Conservation (phyloP, 2,329 filamentous ascomycete genomes). For the Alternaria sp. region DNA sequence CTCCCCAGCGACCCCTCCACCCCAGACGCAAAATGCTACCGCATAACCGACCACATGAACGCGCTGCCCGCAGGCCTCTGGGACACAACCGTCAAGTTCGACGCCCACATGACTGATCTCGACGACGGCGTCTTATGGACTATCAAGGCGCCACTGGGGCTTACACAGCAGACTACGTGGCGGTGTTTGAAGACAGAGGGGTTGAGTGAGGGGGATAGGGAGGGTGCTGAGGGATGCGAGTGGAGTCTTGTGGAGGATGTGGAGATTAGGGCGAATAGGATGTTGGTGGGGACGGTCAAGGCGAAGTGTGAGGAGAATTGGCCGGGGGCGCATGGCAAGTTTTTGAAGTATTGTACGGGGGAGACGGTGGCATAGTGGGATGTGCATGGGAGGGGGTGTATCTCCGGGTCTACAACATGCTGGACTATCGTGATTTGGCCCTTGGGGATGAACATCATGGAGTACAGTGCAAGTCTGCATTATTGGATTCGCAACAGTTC, state of each 20-base stretch:
- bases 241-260: slow-evolving; percentile 47
- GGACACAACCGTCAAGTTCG: slow-evolving; percentile 45
- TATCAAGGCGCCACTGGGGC: slow-evolving; percentile 44
- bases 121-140: slow-evolving; percentile 44
- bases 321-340: slow-evolving; percentile 41
- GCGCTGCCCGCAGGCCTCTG: slow-evolving; percentile 44
- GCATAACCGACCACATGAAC: slow-evolving; percentile 47
- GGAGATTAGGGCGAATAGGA: slow-evolving; percentile 42
- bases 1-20: slow-evolving; percentile 26
- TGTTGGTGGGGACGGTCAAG: slow-evolving; percentile 45
- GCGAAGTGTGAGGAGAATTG: slow-evolving; percentile 47
- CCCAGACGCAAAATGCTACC: slow-evolving; percentile 42
- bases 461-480: background rate
- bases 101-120: slow-evolving; percentile 41
- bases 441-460: background rate
- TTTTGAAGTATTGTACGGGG: slow-evolving; percentile 31
- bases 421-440: background rate
- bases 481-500: background rate
- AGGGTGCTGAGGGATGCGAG: slow-evolving; percentile 25
- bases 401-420: background rate
- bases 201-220: slow-evolving; percentile 16
- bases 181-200: slow-evolving; percentile 29
- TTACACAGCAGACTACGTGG: slow-evolving; percentile 44
- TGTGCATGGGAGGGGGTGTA: background rate
- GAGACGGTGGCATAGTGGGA: background rate